Conservation (phyloP, 208 protist genomes). For the Crithidia fasciculata region DNA sequence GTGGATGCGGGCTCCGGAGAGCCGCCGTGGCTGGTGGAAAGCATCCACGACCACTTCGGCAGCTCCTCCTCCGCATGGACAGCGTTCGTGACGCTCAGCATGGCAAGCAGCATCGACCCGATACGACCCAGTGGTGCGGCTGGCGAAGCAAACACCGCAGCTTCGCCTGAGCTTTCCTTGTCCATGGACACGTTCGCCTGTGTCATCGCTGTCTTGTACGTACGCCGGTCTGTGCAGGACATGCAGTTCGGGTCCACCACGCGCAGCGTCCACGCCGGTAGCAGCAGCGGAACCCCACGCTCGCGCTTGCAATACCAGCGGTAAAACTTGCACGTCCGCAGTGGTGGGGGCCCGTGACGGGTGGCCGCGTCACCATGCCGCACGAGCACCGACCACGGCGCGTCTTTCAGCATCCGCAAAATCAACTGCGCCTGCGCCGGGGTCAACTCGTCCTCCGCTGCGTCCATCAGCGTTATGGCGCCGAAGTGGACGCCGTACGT, state of each 20-base stretch:
- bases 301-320: no score
- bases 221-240: background rate
- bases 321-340: background rate
- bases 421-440: background rate
- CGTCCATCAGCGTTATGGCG: background rate
- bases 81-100: background rate
- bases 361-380: background rate
- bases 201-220: background rate
- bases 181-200: background rate
- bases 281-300: background rate
- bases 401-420: background rate
- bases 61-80: background rate
- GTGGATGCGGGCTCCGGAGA: no score
- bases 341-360: background rate
- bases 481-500: no score
- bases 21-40: background rate
- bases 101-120: slow-evolving; percentile 10
- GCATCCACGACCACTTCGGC: slow-evolving; percentile 1
- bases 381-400: slow-evolving; percentile 5
- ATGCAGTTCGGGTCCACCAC: background rate
- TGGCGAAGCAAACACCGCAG: slow-evolving; percentile 7
- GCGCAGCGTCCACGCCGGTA: slow-evolving; percentile 14
- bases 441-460: background rate
- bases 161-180: background rate
- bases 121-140: slow-evolving; percentile 13